phyloP scores from a whole-genome alignment of 2,329 filamentous ascomycete genomes.

The Mariannaea sp. region DNA sequence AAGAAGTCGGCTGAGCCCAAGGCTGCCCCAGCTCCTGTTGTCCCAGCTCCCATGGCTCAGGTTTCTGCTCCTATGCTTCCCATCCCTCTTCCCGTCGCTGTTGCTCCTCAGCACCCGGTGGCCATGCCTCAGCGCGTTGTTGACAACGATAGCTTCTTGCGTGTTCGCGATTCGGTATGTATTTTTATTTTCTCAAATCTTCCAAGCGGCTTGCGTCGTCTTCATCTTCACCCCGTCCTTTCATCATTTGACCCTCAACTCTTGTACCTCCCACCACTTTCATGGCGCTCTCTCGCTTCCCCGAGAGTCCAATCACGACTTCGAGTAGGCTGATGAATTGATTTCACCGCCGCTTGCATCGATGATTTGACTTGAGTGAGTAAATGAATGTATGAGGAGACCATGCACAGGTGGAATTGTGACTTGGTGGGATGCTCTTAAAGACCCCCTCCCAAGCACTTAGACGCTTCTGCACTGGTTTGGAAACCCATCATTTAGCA shows the following conservation, averaged over 20 bases:
- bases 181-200: conserved; percentile 18
- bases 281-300: not conserved
- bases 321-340: too few species aligned
- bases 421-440: not conserved
- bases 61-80: conserved; percentile 48
- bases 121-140: conserved; percentile 49
- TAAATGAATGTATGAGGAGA: too few species aligned
- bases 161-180: conserved; percentile 82
- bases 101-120: conserved; percentile 27
- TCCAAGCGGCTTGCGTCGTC: conserved; percentile 1
- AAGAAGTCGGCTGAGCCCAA: conserved; percentile 50
- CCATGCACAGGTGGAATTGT: too few species aligned
- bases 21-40: conserved; percentile 37
- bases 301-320: too few species aligned
- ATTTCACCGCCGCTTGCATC: too few species aligned
- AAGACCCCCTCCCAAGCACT: not conserved
- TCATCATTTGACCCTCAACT: not conserved
- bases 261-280: not conserved
- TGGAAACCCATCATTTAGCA: not conserved
- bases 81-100: conserved; percentile 37
- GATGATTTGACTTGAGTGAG: too few species aligned
- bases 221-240: too few species aligned
- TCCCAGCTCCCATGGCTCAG: conserved; percentile 35
- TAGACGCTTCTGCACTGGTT: not conserved
- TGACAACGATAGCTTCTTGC: conserved; percentile 76